Evolutionary conservation across 2,329 filamentous ascomycete species (phyloP).

Genomic region (Phoma sp.): DNA sequence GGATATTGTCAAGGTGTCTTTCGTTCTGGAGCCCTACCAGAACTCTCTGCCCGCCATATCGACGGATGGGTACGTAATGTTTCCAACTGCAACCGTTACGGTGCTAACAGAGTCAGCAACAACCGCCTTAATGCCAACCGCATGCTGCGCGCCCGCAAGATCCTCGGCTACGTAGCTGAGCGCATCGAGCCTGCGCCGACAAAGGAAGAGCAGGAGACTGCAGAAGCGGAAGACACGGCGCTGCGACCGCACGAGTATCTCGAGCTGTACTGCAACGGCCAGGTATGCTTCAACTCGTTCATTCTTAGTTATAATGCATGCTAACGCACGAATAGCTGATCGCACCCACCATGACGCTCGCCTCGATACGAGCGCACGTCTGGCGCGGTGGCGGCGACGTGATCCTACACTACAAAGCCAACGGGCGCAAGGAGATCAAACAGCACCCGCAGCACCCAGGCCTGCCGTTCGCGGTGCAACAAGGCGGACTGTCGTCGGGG

Average conservation of each 20-base stretch:
- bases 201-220: conserved; percentile 60
- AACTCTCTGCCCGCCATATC: conserved; percentile 77
- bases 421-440: conserved; percentile 74
- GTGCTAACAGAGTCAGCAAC: conserved; percentile 60
- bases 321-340: conserved; percentile 58
- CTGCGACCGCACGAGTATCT: conserved; percentile 90
- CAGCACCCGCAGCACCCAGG: conserved; percentile 30
- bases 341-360: conserved; percentile 86
- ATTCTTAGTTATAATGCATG: not conserved
- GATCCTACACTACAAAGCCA: conserved; percentile 86
- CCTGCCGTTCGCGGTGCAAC: conserved; percentile 12
- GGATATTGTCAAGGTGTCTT: conserved; percentile 96
- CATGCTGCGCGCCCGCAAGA: conserved; percentile 95
- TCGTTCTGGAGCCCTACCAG: conserved; percentile 83
- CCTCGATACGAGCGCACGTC: conserved; percentile 86
- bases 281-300: conserved; percentile 62
- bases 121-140: conserved; percentile 94
- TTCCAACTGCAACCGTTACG: conserved; percentile 18
- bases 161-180: conserved; percentile 89
- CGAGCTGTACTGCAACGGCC: conserved; percentile 92
- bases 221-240: conserved; percentile 27
- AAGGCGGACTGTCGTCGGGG: conserved; percentile 12
- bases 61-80: conserved; percentile 66
- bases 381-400: conserved; percentile 98
- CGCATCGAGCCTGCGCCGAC: conserved; percentile 76